A percentile compares a stretch with the other conserved stretches of the same genome.
These are phyloP conservation scores for Annona cherimola DNA, from an alignment of 164 flowering plant genomes.

Conservation along the genomic window DNA sequence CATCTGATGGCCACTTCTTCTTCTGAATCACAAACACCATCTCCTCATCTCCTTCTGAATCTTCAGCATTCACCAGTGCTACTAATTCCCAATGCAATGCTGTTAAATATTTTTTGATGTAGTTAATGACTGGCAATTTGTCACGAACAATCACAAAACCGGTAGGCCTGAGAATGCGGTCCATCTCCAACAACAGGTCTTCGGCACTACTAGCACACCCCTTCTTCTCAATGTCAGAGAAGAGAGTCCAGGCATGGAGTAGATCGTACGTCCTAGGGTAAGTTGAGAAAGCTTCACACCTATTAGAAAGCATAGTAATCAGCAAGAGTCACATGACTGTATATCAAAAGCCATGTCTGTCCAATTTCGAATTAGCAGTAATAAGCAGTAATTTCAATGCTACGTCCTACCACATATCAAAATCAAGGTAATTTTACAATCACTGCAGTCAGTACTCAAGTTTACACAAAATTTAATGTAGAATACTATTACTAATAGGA, in stretches of 20 bases:
- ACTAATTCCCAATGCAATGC: conserved; percentile 79
- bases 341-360: no score
- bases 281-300: conserved; percentile 87
- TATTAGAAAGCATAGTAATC: conserved; percentile 16
- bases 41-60: conserved; percentile 48
- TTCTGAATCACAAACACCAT: conserved; percentile 51
- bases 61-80: conserved; percentile 33
- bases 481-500: no score
- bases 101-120: conserved; percentile 48
- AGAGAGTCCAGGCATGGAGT: conserved; percentile 74
- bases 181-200: conserved; percentile 74
- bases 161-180: conserved; percentile 71
- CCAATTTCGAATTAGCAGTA: no score
- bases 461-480: no score
- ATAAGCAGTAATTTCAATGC: no score
- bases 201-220: conserved; percentile 52
- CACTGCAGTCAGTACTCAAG: no score
- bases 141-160: conserved; percentile 75
- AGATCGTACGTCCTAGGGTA: conserved; percentile 88
- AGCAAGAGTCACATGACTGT: neutral
- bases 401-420: no score
- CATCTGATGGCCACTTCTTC: conserved; percentile 60
- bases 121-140: conserved; percentile 47
- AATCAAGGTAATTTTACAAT: no score
- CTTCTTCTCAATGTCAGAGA: conserved; percentile 65